phyloP scores from a whole-genome alignment of 805 yeast genomes.

The Yamadazyma sp. region DNA sequence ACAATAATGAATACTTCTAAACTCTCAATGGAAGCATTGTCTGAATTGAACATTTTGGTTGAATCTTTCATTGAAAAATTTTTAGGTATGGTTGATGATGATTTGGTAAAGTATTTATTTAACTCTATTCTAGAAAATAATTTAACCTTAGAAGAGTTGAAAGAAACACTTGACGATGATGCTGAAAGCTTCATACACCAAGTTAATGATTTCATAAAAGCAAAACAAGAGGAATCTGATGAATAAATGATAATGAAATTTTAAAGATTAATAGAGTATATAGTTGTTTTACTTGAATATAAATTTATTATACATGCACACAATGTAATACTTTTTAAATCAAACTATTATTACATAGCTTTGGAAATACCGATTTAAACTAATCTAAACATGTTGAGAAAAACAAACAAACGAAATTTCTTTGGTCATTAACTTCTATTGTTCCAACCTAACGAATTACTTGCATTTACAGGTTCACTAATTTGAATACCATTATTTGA shows the following conservation, averaged over 20 bases:
- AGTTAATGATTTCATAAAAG: slow-evolving; percentile 26
- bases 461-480: slow-evolving; percentile 66
- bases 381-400: background rate
- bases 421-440: slow-evolving; percentile 1
- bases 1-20: background rate
- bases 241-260: too few species aligned
- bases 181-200: slow-evolving; percentile 39
- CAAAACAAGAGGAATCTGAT: too few species aligned
- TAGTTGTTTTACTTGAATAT: too few species aligned
- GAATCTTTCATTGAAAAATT: slow-evolving; percentile 47
- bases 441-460: slow-evolving; percentile 71
- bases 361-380: too few species aligned
- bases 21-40: background rate
- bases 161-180: slow-evolving; percentile 52
- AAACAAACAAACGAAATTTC: too few species aligned
- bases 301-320: too few species aligned
- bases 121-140: slow-evolving; percentile 31
- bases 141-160: slow-evolving; percentile 39
- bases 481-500: slow-evolving; percentile 32
- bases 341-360: too few species aligned
- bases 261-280: too few species aligned
- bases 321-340: too few species aligned
- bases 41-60: slow-evolving; percentile 31
- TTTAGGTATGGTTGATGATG: slow-evolving; percentile 52
- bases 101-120: slow-evolving; percentile 43